These are phyloP conservation scores for Acmispon strigosus DNA, from an alignment of 306 rosid genomes.

Conservation along the genomic window DNA sequence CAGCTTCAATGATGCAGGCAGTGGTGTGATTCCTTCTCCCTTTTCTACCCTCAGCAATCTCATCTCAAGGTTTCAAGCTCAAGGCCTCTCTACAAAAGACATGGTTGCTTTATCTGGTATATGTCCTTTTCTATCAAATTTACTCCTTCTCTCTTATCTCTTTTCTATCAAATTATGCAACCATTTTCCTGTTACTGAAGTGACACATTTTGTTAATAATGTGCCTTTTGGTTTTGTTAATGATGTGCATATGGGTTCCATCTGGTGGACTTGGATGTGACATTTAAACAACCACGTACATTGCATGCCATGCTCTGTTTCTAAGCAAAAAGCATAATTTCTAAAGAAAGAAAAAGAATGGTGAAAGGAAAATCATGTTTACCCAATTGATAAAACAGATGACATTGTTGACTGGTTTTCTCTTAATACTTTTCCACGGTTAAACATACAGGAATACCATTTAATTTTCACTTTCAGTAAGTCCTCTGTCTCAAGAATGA, in stretches of 20 bases:
- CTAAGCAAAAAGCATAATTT: background rate
- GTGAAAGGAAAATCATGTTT: conserved; percentile 7
- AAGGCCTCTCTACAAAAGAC: conserved; percentile 64
- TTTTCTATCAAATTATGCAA: background rate
- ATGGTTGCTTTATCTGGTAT: conserved; percentile 88
- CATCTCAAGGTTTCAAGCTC: conserved; percentile 29
- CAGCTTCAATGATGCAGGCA: conserved; percentile 33
- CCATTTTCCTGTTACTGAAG: background rate
- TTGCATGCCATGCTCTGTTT: background rate
- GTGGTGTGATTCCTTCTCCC: conserved; percentile 57
- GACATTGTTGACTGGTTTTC: background rate
- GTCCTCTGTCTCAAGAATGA: background rate
- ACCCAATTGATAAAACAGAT: background rate
- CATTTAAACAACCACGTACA: conserved; percentile 23
- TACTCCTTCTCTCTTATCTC: background rate
- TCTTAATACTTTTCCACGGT: background rate
- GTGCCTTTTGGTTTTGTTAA: background rate
- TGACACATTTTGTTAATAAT: background rate
- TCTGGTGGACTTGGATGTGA: conserved; percentile 9
- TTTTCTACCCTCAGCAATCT: conserved; percentile 35
- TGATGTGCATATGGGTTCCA: background rate
- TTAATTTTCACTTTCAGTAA: background rate
- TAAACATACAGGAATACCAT: background rate
- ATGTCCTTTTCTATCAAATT: background rate
- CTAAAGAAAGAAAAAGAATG: background rate